Base-by-base conservation (phyloP, 2,329 filamentous ascomycete species). In the Metarhizium sp. region DNA sequence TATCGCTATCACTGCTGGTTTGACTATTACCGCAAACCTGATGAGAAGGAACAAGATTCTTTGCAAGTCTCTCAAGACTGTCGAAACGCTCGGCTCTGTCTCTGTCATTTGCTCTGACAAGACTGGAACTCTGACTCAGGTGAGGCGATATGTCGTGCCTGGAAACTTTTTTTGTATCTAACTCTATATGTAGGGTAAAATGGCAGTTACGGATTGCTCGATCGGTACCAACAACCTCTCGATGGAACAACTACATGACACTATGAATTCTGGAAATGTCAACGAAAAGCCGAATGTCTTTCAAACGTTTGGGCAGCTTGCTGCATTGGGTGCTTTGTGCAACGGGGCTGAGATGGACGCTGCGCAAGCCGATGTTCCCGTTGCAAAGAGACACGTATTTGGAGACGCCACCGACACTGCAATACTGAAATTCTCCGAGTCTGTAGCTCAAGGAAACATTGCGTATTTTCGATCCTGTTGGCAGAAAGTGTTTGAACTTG, bases 341-440 rank as follows among this genome's bases (percentile, higher is more conserved):
- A 92, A 92, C 60, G 84, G 85, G 8, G 87, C 84, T 7, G 85
- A 88, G 59, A 89, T 92, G 57, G 88, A 91, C 62, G 81, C 81
- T 0, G 73, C 83, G 0, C 86, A 85, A 0, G 71, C 76, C 49
- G 71, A 83, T 46, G 64, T 81, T 1, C 84, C 86, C 0, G 66
- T 89, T 0, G 68, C 75, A 2, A 75, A 86, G 38, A 78, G 85
- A 14, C 81, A 81, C 56, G 80, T 91, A 55, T 84, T 86, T 59
- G 87, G 88, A 4, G 86, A 92, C 65, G 86, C 87, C 0, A 92
- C 88, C 0, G 88, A 92, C 62, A 82, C 86, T 63, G 87, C 88
- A 18, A 78, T 91, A 36, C 74, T 92, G 6, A 79, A 87, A 54
- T 86, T 92, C 55, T 83, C 86, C 0, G 86, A 91, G 66, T 73